phyloP scores from a whole-genome alignment of 2,329 filamentous ascomycete genomes.

The Alternaria conjuncta region DNA sequence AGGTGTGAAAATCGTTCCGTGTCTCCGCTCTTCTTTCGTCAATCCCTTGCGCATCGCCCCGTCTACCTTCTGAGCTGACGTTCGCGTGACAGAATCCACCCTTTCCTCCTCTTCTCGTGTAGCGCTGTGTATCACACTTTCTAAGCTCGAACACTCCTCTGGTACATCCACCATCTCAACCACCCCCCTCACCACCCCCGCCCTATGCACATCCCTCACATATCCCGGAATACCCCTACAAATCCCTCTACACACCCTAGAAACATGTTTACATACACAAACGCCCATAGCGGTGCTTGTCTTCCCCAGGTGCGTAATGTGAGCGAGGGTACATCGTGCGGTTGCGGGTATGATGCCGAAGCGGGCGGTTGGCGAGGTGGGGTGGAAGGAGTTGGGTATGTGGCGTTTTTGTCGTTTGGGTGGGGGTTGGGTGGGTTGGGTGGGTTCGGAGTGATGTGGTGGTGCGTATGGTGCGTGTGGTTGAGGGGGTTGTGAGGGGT shows the following conservation, averaged over 20 bases:
- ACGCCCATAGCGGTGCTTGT: background rate
- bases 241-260: no score
- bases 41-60: accelerated
- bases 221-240: background rate
- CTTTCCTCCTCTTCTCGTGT: no score
- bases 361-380: background rate
- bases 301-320: background rate
- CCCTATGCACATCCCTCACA: no score
- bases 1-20: background rate
- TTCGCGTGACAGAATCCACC: no score
- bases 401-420: background rate
- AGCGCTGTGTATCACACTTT: background rate
- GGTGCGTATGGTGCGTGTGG: background rate
- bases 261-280: background rate
- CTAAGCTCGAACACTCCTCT: background rate
- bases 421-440: background rate
- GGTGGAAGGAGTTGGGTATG: background rate
- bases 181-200: no score
- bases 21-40: background rate
- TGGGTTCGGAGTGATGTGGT: no score
- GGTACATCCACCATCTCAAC: background rate
- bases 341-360: background rate
- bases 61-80: no score
- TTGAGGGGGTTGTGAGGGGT: background rate
- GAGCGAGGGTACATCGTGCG: background rate